Evolutionary conservation across 441 rosid species (phyloP), one percentile per base, ranked within the genome.

Genomic region (Mallotus repandus): DNA sequence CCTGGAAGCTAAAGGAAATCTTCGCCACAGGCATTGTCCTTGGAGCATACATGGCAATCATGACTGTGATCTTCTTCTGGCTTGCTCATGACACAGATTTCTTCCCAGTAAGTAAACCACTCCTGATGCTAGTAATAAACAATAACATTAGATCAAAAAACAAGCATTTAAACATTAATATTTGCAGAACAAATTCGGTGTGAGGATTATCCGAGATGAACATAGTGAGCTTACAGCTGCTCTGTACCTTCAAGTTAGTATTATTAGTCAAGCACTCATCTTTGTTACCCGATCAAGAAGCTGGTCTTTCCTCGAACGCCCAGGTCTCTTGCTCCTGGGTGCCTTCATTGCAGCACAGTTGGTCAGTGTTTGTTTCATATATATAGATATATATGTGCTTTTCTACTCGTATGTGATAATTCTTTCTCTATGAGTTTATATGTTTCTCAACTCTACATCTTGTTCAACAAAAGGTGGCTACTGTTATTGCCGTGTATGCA

Each of bases 201-300:
- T 91, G 76, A 85, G 61, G 78, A 61, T 81, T 41, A 81, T 92
- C 3, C 76, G 71, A 62, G 87, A 73, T 0, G 79, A 79, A 0
- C 75, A 65, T 1, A 79, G 84, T 62, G 86, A 89, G 85, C 89
- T 95, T 18, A 86, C 90, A 41, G 90, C 99, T 43, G 99, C 97
- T 74, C 74, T 95, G 21, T 95, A 92, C 81, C 94, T 95, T 71
- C 99, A 95, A 88, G 99, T 92, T 60, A 95, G 99, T 82, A 95
- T 93, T 57, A 89, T 95, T 70, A 94, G 99, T 80, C 98, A 89
- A 79, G 98, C 98, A 49, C 97, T 94, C 60, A 94, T 94, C 76
- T 91, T 92, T 57, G 98, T 94, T 16, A 95, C 99, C 2, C 80
- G 99, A 72, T 91, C 98, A 35, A 83, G 99, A 72, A 83, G 97